These are phyloP conservation scores for Penicillium waksmanii DNA, from an alignment of 495 filamentous ascomycete genomes.

Conservation along the genomic window DNA sequence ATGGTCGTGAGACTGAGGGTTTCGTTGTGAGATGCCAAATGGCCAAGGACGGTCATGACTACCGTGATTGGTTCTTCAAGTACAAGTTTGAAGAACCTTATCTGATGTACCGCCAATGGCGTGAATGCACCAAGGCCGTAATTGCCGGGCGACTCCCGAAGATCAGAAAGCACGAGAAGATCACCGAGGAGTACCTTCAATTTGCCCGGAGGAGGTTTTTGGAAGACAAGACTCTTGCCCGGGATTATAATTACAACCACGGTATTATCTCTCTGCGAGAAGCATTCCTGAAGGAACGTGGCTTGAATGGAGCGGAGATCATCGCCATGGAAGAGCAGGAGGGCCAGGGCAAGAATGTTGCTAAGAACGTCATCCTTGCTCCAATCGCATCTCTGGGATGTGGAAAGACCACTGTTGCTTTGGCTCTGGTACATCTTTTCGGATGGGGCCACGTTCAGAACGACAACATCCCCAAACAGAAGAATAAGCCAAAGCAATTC, in stretches of 20 bases:
- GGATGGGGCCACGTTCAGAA: constrained; percentile 96
- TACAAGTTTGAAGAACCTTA: constrained; percentile 99
- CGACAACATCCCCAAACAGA: constrained; percentile 85
- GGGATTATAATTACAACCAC: constrained; percentile 80
- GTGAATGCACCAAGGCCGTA: constrained; percentile 91
- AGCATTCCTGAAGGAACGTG: constrained; percentile 78
- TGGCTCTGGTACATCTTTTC: constrained; percentile 83
- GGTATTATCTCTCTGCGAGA: constrained; percentile 93
- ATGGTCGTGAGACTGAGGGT: constrained; percentile 90
- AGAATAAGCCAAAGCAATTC: constrained; percentile 71
- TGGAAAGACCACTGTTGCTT: constrained; percentile 90
- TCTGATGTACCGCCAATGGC: constrained; percentile 97
- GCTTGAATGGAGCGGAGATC: constrained; percentile 84
- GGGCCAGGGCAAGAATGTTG: constrained; percentile 48
- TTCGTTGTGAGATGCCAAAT: constrained; percentile 93
- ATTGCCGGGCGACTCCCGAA: constrained; percentile 75
- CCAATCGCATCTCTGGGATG: constrained; percentile 93
- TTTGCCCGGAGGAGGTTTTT: constrained; percentile 77
- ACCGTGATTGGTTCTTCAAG: constrained; percentile 97
- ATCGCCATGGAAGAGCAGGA: constrained; percentile 61
- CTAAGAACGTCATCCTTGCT: constrained; percentile 71
- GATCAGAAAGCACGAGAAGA: constrained; percentile 82
- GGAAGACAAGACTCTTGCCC: constrained; percentile 61
- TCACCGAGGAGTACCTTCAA: constrained; percentile 87
- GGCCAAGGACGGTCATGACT: constrained; percentile 51